Conservation (phyloP, 345 rosid genomes). For the Cochlearia excelsa region DNA sequence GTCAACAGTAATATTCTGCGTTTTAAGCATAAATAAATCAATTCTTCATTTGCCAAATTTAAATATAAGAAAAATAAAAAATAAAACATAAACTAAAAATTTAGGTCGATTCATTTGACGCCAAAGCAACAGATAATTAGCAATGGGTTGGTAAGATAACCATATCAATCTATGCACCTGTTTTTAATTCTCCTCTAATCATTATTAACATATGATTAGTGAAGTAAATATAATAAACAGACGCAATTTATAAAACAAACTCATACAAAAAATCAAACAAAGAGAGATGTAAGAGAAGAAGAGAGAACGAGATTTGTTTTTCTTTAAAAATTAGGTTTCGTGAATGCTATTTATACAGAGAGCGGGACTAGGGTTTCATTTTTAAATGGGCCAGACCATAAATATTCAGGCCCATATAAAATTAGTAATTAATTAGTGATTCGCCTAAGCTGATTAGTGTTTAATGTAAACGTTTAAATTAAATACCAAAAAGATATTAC, state of each 20-base stretch:
- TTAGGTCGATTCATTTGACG: constrained; percentile 41
- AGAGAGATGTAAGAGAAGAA: neutral
- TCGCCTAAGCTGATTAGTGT: no score
- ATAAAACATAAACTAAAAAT: neutral
- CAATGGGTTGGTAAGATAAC: constrained; percentile 43
- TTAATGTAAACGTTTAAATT: no score
- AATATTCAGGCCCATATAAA: no score
- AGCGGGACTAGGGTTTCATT: no score
- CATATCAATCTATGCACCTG: constrained; percentile 26
- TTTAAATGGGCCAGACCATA: no score
- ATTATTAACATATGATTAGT: constrained; percentile 7
- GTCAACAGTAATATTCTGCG: constrained; percentile 29
- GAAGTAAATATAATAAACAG: constrained; percentile 34
- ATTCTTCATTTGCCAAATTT: constrained; percentile 34
- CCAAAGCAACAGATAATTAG: constrained; percentile 24
- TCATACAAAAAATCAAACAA: neutral
- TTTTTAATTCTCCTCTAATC: constrained; percentile 22
- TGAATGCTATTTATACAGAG: no score
- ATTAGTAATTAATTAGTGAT: no score
- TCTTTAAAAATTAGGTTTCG: no score
- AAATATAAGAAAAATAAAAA: neutral
- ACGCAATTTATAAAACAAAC: constrained; percentile 29
- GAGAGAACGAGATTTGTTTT: no score
- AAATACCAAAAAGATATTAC: no score
- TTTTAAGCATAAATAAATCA: constrained; percentile 37